phyloP scores from a whole-genome alignment of 2,329 filamentous ascomycete species.

The Leptosphaerulina australis region DNA sequence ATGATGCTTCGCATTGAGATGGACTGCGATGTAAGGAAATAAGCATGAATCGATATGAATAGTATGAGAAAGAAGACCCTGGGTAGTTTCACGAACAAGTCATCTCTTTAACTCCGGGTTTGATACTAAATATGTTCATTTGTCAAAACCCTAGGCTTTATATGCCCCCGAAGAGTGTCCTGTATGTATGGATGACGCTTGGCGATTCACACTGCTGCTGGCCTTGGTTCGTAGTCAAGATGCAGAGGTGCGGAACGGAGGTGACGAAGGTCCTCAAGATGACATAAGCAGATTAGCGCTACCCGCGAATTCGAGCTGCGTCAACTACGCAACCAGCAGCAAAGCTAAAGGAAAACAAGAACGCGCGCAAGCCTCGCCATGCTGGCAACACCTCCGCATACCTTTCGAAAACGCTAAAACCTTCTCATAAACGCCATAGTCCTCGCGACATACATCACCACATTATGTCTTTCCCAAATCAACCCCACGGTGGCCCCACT shows the following conservation, averaged over 20 bases:
- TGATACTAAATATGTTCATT: too few relatives aligned
- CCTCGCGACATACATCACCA: slow-evolving; percentile 3
- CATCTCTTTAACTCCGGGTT: slow-evolving; percentile 1
- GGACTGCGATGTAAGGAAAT: slow-evolving; percentile 54
- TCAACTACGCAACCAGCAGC: slow-evolving; percentile 11
- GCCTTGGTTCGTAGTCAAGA: slow-evolving; percentile 5
- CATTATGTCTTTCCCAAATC: slow-evolving; percentile 38
- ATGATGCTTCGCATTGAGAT: not conserved
- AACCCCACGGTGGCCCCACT: slow-evolving; percentile 41
- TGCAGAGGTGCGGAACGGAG: slow-evolving; percentile 3
- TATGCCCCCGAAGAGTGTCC: too few relatives aligned
- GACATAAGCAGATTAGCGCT: slow-evolving; percentile 11
- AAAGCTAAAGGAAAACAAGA: slow-evolving; percentile 26
- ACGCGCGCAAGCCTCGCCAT: slow-evolving; percentile 38
- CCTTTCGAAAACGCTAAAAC: slow-evolving; percentile 29
- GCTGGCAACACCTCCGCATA: slow-evolving; percentile 29
- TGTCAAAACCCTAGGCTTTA: too few relatives aligned
- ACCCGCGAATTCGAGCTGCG: slow-evolving; percentile 16
- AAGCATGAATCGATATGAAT: slow-evolving; percentile 64
- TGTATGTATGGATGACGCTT: not conserved
- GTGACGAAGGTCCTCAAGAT: not conserved
- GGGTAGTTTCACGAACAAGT: not conserved
- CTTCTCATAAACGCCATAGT: slow-evolving; percentile 7
- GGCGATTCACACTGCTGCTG: not conserved
- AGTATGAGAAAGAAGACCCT: not conserved